phyloP scores from a whole-genome alignment of 352 stramenopile genomes.

The Phytophthora sp. region DNA sequence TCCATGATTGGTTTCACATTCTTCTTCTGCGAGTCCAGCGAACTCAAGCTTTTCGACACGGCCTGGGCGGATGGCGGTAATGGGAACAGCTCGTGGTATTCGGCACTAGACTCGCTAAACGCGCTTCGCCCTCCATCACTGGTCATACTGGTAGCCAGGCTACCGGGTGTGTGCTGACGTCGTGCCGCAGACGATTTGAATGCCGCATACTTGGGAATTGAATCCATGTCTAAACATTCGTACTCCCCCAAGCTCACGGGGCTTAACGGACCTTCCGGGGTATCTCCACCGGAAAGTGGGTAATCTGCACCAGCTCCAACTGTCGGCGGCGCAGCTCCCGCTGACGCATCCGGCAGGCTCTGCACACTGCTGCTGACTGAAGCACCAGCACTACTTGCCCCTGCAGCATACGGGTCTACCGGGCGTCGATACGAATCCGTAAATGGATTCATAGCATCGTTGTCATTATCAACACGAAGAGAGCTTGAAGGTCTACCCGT shows the following conservation, averaged over 20 bases:
- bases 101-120: constrained; percentile 23
- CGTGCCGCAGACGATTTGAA: constrained; percentile 59
- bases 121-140: constrained; percentile 29
- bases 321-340: constrained; percentile 1
- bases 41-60: constrained; percentile 32
- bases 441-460: constrained; percentile 80
- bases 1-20: constrained; percentile 57
- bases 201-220: constrained; percentile 75
- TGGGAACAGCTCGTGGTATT: constrained; percentile 42
- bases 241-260: constrained; percentile 69
- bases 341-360: constrained; percentile 22
- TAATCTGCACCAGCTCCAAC: constrained; percentile 4
- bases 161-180: constrained; percentile 19
- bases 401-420: constrained; percentile 29
- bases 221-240: constrained; percentile 75
- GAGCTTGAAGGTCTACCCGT: constrained; percentile 5
- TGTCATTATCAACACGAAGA: constrained; percentile 33
- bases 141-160: constrained; percentile 23
- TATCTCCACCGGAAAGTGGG: constrained; percentile 28
- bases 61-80: constrained; percentile 17
- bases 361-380: constrained; percentile 26
- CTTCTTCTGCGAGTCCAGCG: constrained; percentile 15
- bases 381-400: constrained; percentile 19
- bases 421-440: constrained; percentile 51
- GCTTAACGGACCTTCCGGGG: constrained; percentile 39